Evolutionary conservation across 2,329 filamentous ascomycete genomes (phyloP), one percentile per base, ranked within the genome.

Genomic region (Phyllosticta ampelicida): DNA sequence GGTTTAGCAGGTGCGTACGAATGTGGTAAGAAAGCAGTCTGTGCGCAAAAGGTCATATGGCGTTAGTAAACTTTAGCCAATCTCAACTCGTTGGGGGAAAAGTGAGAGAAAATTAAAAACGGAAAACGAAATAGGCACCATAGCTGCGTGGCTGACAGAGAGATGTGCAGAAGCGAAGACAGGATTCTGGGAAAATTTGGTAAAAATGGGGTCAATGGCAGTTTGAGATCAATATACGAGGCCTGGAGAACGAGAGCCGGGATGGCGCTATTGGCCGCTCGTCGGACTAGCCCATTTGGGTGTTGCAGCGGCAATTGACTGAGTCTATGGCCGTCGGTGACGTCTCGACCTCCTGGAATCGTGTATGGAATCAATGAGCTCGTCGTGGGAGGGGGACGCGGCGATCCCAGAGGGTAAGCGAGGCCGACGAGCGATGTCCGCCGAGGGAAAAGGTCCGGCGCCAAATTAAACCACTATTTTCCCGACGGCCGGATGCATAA

Each of bases 1-100:
- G 72, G 66, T 73, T 71, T 59, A 77, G 67, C 55, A 79, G 62
- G 53, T 63, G 69, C 51, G 66, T 68, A 62, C 72, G 71, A 62
- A 79, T 65, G 60, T 71, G 67, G 66, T 75, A 69, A 53, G 76
- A 77, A 62, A 79, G 70, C 54, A 78, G 70, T 62, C 77, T 79
- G 68, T 49, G 59, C 51, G 51, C 62, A 61, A 50, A 54, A 51
- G 13, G n/a, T 44, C 36, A 55, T 57, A 61, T 50, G 57, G 64
- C 69, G 51, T 53, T 53, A 53, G 29, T 29, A 16, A 44, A 44
- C 36, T 44, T 44, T 44, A 44, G n/a, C 36, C n/a, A 16, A 44
- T 44, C 16, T 44, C 13, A n/a, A n/a, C n/a, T 53, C 5, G 21
- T 30, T 21, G 19, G 51, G 19, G 19, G 23, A 2, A n/a, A n/a